Base-by-base conservation (phyloP, 1,139 yeast genomes). In the Taphrina populina region DNA sequence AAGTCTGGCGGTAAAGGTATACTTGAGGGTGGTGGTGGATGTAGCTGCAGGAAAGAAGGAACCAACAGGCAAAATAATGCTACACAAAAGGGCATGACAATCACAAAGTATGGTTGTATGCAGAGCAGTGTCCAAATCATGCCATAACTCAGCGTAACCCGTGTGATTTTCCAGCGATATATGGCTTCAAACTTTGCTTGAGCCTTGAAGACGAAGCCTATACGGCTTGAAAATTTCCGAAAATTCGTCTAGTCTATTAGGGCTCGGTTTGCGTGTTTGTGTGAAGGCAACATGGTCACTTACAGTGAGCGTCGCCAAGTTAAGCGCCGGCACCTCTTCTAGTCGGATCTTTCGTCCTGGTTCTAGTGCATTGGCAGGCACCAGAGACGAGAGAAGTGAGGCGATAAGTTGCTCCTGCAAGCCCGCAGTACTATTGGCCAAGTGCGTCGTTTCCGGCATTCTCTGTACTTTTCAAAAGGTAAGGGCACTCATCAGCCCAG, bases 1-100 rank as follows among this genome's bases (percentile, higher is more conserved):
- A 52, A 36, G 29, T 52, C 49, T 7, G 56, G 49, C n/a, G 49
- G 56, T 19, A 52, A 26, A 2, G 56, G 56, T 3, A 49, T 40
- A 10, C 19, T 34, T 4, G 66, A 63, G 3, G 64, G 64, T 8
- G 65, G 70, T 63, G 80, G 72, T 0, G 90, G 95, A 66, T 88
- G 95, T 55, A 88, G 74, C 54, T 77, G 73, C 19, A 80, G 72
- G 64, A 82, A 88, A 1, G 86, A 88, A 0, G 95, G 92, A 1
- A 84, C 72, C 71, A 88, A 74, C 1, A 84, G 71, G 0, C 82
- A 83, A 59, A 77, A 73, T 34, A 84, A 66, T 3, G 86, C 58
- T 52, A 73, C 76, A 1, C 83, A 60, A 34, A 85, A 65, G 0
- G 96, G 96, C 39, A 82, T 72, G 0, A 82, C 76, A 34, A 83